phyloP scores from a whole-genome alignment of 2,329 filamentous ascomycete species.

The Elsinoe fawcettii region DNA sequence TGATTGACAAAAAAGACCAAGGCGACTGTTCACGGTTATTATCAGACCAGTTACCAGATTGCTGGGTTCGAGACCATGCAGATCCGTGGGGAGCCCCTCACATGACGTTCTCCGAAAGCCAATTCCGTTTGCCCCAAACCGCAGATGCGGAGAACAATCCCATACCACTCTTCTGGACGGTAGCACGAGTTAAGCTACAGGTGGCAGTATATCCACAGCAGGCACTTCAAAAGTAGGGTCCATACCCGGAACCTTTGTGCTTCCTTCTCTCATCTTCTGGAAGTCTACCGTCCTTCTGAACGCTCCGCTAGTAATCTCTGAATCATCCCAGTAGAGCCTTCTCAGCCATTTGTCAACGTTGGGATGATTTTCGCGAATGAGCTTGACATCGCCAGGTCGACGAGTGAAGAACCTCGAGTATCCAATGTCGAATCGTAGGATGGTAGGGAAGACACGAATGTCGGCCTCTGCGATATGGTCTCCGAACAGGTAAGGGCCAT shows the following conservation, averaged over 20 bases:
- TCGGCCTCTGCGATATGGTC: constrained; percentile 70
- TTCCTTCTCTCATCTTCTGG: constrained; percentile 19
- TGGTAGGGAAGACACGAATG: constrained; percentile 62
- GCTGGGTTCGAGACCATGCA: background rate
- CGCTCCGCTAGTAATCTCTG: constrained; percentile 33
- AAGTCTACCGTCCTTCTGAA: constrained; percentile 41
- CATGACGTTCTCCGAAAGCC: background rate
- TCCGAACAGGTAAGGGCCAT: constrained; percentile 62
- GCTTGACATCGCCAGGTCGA: constrained; percentile 45
- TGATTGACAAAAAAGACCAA: too few species aligned
- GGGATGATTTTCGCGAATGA: constrained; percentile 54
- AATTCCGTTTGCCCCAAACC: background rate
- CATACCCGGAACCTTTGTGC: background rate
- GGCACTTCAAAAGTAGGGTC: background rate
- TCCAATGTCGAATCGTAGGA: constrained; percentile 63
- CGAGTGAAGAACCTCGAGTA: constrained; percentile 85
- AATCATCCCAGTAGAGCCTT: constrained; percentile 41
- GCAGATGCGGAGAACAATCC: too few species aligned
- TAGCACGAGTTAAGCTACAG: background rate
- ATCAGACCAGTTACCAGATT: background rate
- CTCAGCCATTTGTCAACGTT: constrained; percentile 40
- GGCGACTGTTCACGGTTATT: too few species aligned
- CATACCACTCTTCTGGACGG: too few species aligned
- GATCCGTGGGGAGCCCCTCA: background rate
- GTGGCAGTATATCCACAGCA: background rate